A percentile compares a stretch with the other conserved stretches of the same genome.
Conservation (phyloP, 495 filamentous ascomycete genomes). For the Penicillium flavigenum region DNA sequence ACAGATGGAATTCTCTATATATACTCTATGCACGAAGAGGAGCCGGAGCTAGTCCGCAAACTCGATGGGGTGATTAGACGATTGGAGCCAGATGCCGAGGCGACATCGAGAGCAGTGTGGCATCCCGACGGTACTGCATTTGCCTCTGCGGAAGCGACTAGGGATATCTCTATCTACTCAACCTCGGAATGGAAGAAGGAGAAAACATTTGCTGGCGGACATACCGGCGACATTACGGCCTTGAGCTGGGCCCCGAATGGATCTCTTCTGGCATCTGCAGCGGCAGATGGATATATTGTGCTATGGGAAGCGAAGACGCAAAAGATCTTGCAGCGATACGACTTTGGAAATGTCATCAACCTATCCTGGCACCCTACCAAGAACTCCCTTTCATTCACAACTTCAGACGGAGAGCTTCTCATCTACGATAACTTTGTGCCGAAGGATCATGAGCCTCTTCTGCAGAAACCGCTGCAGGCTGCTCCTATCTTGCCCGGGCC, state of each 20-base stretch:
- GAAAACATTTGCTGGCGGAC: conserved; percentile 70
- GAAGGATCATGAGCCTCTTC: conserved; percentile 57
- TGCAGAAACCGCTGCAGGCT: conserved; percentile 63
- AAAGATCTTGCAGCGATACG: conserved; percentile 61
- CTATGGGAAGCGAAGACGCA: conserved; percentile 91
- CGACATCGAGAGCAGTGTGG: conserved; percentile 76
- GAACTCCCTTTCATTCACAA: conserved; percentile 88
- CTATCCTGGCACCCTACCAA: conserved; percentile 87
- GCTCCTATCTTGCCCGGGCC: conserved; percentile 86
- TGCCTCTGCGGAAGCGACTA: conserved; percentile 75
- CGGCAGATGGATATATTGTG: conserved; percentile 75
- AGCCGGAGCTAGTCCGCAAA: conserved; percentile 75
- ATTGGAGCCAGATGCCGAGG: conserved; percentile 74
- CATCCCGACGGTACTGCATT: conserved; percentile 95
- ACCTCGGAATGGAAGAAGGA: conserved; percentile 84
- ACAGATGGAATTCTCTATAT: conserved; percentile 85
- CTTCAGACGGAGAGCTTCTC: conserved; percentile 84
- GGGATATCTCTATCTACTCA: conserved; percentile 84
- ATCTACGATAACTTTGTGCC: conserved; percentile 81
- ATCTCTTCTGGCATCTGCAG: conserved; percentile 78
- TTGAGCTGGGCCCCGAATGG: conserved; percentile 94
- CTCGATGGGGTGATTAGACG: conserved; percentile 81
- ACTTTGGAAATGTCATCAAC: conserved; percentile 77
- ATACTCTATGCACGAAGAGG: conserved; percentile 78
- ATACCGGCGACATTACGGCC: conserved; percentile 82